phyloP scores from a whole-genome alignment of 441 rosid species.

The Arabidopsis lyrata region DNA sequence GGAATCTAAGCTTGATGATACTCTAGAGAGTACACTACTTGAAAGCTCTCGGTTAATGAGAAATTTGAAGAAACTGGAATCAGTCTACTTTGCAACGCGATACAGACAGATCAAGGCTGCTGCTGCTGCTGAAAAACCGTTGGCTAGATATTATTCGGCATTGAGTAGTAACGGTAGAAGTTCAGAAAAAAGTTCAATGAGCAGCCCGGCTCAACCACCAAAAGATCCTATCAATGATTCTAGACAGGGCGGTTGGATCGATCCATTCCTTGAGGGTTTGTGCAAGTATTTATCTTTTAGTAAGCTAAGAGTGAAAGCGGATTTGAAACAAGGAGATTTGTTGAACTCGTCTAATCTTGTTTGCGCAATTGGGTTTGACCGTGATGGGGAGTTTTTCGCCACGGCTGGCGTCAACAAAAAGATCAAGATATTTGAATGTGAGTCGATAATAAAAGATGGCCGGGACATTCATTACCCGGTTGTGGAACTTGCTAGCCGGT shows the following conservation, averaged over 20 bases:
- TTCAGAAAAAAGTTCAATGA: constrained; percentile 77
- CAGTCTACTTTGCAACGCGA: constrained; percentile 81
- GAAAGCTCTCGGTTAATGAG: constrained; percentile 73
- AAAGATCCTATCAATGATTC: constrained; percentile 55
- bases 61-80: constrained; percentile 83
- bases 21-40: constrained; percentile 54
- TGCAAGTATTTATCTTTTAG: constrained; percentile 87
- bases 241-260: constrained; percentile 73
- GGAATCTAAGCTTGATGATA: constrained; percentile 40
- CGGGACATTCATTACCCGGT: constrained; percentile 91
- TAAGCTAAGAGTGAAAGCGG: constrained; percentile 80
- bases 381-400: constrained; percentile 89
- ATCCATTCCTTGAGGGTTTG: constrained; percentile 86
- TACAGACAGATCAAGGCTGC: constrained; percentile 53
- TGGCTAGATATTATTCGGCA: constrained; percentile 58
- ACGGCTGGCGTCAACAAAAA: constrained; percentile 91
- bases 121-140: constrained; percentile 51
- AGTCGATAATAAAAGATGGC: constrained; percentile 63
- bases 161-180: constrained; percentile 68
- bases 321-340: constrained; percentile 88
- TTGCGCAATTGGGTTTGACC: constrained; percentile 82
- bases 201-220: constrained; percentile 55
- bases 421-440: constrained; percentile 88
- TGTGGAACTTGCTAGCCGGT: constrained; percentile 80
- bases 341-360: constrained; percentile 85